These are phyloP conservation scores for Trichoderma breve DNA, from an alignment of 2,329 filamentous ascomycete genomes.

Conservation along the genomic window DNA sequence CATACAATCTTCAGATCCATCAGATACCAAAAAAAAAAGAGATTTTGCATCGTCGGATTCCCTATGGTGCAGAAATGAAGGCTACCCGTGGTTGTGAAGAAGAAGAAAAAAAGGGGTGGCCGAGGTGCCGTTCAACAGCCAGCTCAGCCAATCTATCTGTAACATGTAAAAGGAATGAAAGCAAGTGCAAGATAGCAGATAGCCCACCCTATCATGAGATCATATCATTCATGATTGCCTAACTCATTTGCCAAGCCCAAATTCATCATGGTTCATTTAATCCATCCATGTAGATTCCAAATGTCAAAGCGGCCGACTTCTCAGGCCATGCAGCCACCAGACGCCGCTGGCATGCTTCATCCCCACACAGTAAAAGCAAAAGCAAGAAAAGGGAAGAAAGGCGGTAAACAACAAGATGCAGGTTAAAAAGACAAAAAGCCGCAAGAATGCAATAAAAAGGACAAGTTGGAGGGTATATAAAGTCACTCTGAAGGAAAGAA, in stretches of 20 bases:
- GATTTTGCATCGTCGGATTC: not conserved
- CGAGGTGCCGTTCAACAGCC: conserved; percentile 5
- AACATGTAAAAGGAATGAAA: not conserved
- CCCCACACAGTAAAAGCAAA: not conserved
- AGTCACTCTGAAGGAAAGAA: not conserved
- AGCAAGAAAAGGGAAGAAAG: not conserved
- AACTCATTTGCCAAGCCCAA: not conserved
- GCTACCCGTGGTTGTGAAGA: not conserved
- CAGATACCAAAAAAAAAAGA: not conserved
- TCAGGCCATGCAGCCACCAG: not conserved
- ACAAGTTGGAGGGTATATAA: not conserved
- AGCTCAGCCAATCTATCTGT: conserved; percentile 1
- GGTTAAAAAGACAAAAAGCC: not conserved
- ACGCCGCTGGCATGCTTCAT: conserved; percentile 1
- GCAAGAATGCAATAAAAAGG: not conserved
- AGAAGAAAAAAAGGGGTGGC: not conserved
- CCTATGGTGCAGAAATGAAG: not conserved
- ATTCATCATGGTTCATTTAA: conserved; percentile 10
- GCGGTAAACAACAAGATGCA: not conserved
- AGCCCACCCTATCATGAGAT: not conserved
- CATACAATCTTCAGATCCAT: not conserved
- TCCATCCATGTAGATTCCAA: conserved; percentile 3
- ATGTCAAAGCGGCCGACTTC: conserved; percentile 1
- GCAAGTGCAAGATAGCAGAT: not conserved
- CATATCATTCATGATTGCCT: conserved; percentile 13